Evolutionary conservation across 2,329 filamentous ascomycete genomes (phyloP), one percentile per base, ranked within the genome.

Genomic region (Thielaviopsis ethacetica): DNA sequence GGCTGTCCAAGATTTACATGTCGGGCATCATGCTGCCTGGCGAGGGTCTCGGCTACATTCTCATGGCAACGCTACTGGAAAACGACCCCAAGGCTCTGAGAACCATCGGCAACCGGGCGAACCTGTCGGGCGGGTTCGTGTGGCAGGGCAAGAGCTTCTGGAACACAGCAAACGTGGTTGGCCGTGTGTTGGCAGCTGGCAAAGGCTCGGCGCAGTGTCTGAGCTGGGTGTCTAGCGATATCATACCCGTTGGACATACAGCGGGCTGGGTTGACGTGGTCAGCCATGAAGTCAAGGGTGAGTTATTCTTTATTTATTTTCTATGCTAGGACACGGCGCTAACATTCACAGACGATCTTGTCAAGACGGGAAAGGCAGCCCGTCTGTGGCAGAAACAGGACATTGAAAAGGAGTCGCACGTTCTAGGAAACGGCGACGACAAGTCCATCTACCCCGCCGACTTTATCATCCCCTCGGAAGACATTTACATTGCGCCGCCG

Each of bases 1-100:
- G 83, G 83, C 73, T 86, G 19, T 84, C 82, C 5, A 82, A 82
- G 66, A 84, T 81, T 24, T 86, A 84, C 64, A 71, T 85, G 7
- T 85, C 81, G 38, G 82, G 83, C 0, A 67, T 86, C 52, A 75
- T 85, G 65, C 71, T 86, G 9, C 83, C 83, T 0, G 83, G 83
- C 2, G 83, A 86, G 63, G 75, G 75, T 1, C 65, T 85, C 27
- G 75, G 77, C 56, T 82, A 85, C 65, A 77, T 84, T 61, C 71
- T 86, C 53, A 86, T 86, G 75, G 78, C 82, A 1, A 81, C 82
- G 3, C 68, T 86, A 55, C 68, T 86, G 5, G 83, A 86, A 65
- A 83, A 81, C 61, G 82, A 86, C 62, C 71, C 73, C n/a, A 71
- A 75, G 22, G 83, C 81, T 1, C 73, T 85, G 63, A 68, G 69